Evolutionary conservation across 108 stramenopile genomes (phyloP), one percentile per base, ranked within the genome.

Genomic region (Epipyxis sp.): DNA sequence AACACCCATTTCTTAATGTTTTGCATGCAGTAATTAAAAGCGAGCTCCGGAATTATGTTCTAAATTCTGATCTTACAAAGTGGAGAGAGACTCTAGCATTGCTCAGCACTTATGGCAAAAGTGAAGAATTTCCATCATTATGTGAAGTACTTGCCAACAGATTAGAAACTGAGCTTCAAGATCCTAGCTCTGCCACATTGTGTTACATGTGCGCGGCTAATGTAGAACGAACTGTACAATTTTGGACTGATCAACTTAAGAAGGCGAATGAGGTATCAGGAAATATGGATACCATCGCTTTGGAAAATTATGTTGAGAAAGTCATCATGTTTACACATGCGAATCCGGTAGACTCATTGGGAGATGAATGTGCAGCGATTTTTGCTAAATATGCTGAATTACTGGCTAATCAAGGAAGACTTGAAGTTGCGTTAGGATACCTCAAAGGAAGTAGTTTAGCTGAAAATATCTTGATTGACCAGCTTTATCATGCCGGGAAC

Each of bases 31-130:
- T 98, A 44, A 91, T 96, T 78, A 91, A 90, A 65, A 82, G 86
- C 34, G 82, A 88, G 44, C 79, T 88, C 40, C 78, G 61, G 30
- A 91, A 87, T 3, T 78, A 92, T 32, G 93, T 97, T 30, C 78
- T 80, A 59, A 44, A 77, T 39, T 90, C 92, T 0, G 90, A 94
- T 78, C 88, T 93, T 37, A 16, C 27, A 10, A 84, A 91, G 61
- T 98, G 97, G 97, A 84, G 90, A 62, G 95, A 98, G 84, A 96
- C 95, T 6, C 80, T 98, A 59, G 95, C 97, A 10, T 91, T 96
- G 45, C 82, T 96, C 37, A 91, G 90, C 3, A 96, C 94, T 3
- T 98, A 96, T 83, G 92, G 90, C 59, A 91, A 90, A 78, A 88
- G 89, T 40, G 94, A 94, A 13, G 92, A 96, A 82, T 96, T 96